Evolutionary conservation across 179 eudicot species (phyloP), one percentile per base, ranked within the genome.

Genomic region (Amaranthus tricolor): DNA sequence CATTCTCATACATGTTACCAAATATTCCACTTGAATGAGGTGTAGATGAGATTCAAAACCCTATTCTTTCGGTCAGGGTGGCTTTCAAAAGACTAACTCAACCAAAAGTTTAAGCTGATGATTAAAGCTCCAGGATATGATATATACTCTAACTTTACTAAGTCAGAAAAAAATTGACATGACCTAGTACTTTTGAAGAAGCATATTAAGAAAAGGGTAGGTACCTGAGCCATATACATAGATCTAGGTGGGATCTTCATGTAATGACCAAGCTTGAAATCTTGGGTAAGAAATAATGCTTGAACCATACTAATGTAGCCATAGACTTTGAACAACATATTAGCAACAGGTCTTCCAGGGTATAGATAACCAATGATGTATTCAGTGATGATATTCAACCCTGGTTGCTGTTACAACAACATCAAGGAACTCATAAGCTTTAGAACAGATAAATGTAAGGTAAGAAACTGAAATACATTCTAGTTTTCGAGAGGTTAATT

Each of bases 241-340:
- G 90, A 73, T 84, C 87, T 72, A 11, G 96, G 96, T 24, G 96
- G 96, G 15, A 91, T 88, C 78, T 91, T 90, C 96, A 90, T 90
- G 85, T 90, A 90, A 65, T 90, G 96, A 40, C 96, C 96, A 47
- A 90, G 93, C 85, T 89, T 90, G 79, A 90, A 89, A 84, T 90
- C 96, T 58, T 65, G 77, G 11, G 88, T 65, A 74, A 90, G 87
- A 72, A 58, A 60, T 3, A 90, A 65, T 44, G 85, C 96, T 74
- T 90, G 96, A 73, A 54, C 75, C 93, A 90, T 88, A 77, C 96
- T 90, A 56, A 90, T 89, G 72, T 86, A 87, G 17, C 96, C 96
- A 56, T 91, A 91, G 66, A 89, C 93, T 82, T 91, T 91, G 66
- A 91, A 91, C 85, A 91, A 86, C 96, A 91, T 89, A 74, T 91